Evolutionary conservation across 2,329 filamentous ascomycete species (phyloP).

Genomic region (Hortaea sp.): DNA sequence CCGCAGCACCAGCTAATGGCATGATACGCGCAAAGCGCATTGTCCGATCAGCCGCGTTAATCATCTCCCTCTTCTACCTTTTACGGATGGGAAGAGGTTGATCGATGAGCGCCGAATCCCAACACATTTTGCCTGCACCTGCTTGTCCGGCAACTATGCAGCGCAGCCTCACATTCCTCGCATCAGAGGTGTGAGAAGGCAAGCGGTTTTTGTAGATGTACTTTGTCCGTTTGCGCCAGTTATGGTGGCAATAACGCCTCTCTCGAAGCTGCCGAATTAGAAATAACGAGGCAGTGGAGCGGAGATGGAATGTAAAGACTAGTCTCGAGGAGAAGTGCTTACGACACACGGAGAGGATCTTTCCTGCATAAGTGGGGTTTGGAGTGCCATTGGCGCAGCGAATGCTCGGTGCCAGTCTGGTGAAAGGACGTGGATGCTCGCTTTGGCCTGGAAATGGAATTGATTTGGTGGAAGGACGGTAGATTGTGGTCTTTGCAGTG

Average conservation of each 20-base stretch:
- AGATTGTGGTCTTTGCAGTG: slow-evolving; percentile 1
- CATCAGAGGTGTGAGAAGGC: slow-evolving; percentile 27
- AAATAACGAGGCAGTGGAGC: no score
- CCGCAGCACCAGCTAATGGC: slow-evolving; percentile 44
- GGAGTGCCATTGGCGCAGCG: slow-evolving; percentile 7
- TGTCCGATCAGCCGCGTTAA: slow-evolving; percentile 57
- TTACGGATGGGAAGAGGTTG: slow-evolving; percentile 35
- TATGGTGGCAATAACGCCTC: slow-evolving; percentile 45
- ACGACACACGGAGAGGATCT: slow-evolving; percentile 61
- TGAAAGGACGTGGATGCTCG: slow-evolving; percentile 15
- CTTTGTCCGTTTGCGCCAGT: slow-evolving; percentile 63
- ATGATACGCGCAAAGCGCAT: slow-evolving; percentile 29
- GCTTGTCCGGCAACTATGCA: slow-evolving; percentile 3
- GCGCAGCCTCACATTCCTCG: slow-evolving; percentile 14
- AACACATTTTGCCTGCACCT: slow-evolving; percentile 19
- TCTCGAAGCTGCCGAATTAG: slow-evolving; percentile 22
- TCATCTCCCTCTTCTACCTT: slow-evolving; percentile 41
- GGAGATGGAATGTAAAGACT: slow-evolving; percentile 86
- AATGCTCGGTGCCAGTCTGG: slow-evolving; percentile 9
- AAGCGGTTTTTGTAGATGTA: slow-evolving; percentile 90
- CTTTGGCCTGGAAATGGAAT: slow-evolving; percentile 5
- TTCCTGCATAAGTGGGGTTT: slow-evolving; percentile 14
- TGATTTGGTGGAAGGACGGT: slow-evolving; percentile 8
- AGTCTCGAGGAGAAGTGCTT: slow-evolving; percentile 75
- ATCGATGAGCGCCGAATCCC: slow-evolving; percentile 48